Evolutionary conservation across 306 rosid genomes (phyloP), one percentile per base, ranked within the genome.

Genomic region (Dalbergia cochinchinensis): DNA sequence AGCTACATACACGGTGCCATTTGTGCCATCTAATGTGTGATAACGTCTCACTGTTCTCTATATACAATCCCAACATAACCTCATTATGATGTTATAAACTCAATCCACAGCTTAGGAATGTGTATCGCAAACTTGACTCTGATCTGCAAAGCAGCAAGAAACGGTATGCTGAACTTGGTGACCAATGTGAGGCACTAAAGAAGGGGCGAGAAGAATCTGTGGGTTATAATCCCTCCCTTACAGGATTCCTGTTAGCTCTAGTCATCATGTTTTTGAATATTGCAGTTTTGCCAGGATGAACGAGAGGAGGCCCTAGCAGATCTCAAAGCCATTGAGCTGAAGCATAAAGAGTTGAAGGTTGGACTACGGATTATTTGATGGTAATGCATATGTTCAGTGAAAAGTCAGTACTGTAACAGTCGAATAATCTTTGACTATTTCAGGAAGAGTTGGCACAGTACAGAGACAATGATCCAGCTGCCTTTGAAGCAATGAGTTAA

Each of bases 381-480:
- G 44, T 35, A 61, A 35, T 62, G 45, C 71, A 15, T 20, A 55
- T 54, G 54, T 65, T 58, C 20, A 11, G 47, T 57, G 14, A 39
- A 79, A 42, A 4, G 3, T 34, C 34, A 61, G 78, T 68, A 39
- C 62, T 75, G 67, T 80, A 77, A 75, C 79, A 64, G 20, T 74
- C 37, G 60, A 72, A 51, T 70, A 42, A 31, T 76, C 62, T 50
- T 69, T 67, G 11, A 65, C 42, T 34, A 79, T 88, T 77, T 73
- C 91, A 95, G 99, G 87, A 72, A 53, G 97, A 95, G 84, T 55
- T 95, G 90, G 86, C 79, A 72, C 90, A 90, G 73, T 95, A 89
- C 85, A 94, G 87, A 82, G 99, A 95, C 71, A 95, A 95, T 45
- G 99, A 95, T 84, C 99, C 98, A 1, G 98, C 99, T 71, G 93